Evolutionary conservation across 2,329 filamentous ascomycete genomes (phyloP), one percentile per base, ranked within the genome.

Genomic region (Fusarium oxysporum): DNA sequence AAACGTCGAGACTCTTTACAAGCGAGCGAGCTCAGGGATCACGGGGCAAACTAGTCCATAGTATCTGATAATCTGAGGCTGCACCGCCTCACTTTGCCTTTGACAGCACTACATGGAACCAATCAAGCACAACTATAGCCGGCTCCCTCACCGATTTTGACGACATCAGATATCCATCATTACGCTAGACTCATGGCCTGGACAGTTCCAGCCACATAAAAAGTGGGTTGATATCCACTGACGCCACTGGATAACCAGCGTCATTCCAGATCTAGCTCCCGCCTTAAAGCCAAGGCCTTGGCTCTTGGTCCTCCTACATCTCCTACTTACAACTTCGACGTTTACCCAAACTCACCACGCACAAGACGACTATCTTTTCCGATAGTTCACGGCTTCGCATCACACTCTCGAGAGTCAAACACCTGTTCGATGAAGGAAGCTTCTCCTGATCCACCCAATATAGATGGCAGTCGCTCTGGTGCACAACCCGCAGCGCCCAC

Each of bases 361-460:
- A 12, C 41, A 68, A 69, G 48, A 64, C 56, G 33, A 38, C 53
- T 71, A 63, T 72, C 62, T 48, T 48, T 14, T 62, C 33, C n/a
- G 63, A 48, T 55, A 56, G 70, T 70, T 32, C 43, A 45, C 63
- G 37, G 43, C 44, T n/a, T 30, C 32, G 19, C 11, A 45, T 41
- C 53, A 54, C 58, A 54, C 58, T 54, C 50, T 47, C 35, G 13
- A 44, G 62, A 64, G 41, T 48, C 45, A 40, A 70, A 75, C 68
- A 56, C 74, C 84, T 82, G 78, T 85, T 90, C 88, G 88, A 91
- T 91, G 89, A 90, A 89, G 87, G 83, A 89, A 86, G 82, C 83
- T 83, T 88, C 84, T 75, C 81, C 86, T 83, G 84, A 87, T 74
- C 81, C 84, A 79, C 84, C 86, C 81, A 83, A 85, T 81, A 84